These are phyloP conservation scores for Arthrobotrys sinensis DNA, from an alignment of 2,329 filamentous ascomycete species.

Conservation along the genomic window DNA sequence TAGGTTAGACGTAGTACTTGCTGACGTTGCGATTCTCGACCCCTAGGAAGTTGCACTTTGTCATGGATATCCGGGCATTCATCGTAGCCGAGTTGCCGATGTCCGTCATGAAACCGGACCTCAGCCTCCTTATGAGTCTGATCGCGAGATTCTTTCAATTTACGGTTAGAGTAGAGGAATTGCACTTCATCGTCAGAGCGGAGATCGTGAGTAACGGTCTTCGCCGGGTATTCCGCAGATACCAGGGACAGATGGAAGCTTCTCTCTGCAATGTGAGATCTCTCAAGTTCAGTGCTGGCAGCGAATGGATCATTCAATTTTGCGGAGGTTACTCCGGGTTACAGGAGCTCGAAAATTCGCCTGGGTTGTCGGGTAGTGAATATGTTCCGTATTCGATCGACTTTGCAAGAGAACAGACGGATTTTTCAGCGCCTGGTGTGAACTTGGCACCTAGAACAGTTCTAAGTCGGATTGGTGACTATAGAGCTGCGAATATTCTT, in stretches of 20 bases:
- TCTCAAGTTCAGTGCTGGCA: conserved; percentile 53
- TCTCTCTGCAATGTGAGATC: conserved; percentile 26
- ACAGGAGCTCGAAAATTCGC: conserved; percentile 45
- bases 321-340: conserved; percentile 33
- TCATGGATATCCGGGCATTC: conserved; percentile 36
- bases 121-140: conserved; percentile 14
- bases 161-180: background rate
- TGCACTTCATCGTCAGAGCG: conserved; percentile 50
- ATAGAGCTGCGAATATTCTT: conserved; percentile 43
- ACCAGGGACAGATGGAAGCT: background rate
- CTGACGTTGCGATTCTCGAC: background rate
- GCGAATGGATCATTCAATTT: conserved; percentile 52
- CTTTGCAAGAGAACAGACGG: conserved; percentile 11
- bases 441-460: background rate
- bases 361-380: conserved; percentile 13
- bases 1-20: background rate
- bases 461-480: conserved; percentile 48
- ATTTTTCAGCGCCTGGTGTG: background rate
- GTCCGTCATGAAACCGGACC: conserved; percentile 42
- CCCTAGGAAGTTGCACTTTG: conserved; percentile 35
- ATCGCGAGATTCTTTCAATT: conserved; percentile 20
- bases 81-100: conserved; percentile 27
- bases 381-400: conserved; percentile 48
- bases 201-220: conserved; percentile 49
- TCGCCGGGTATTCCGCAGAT: conserved; percentile 18